Evolutionary conservation across 257 asterid genomes (phyloP), one percentile per base, ranked within the genome.

Genomic region (Nicotiana tabacum): DNA sequence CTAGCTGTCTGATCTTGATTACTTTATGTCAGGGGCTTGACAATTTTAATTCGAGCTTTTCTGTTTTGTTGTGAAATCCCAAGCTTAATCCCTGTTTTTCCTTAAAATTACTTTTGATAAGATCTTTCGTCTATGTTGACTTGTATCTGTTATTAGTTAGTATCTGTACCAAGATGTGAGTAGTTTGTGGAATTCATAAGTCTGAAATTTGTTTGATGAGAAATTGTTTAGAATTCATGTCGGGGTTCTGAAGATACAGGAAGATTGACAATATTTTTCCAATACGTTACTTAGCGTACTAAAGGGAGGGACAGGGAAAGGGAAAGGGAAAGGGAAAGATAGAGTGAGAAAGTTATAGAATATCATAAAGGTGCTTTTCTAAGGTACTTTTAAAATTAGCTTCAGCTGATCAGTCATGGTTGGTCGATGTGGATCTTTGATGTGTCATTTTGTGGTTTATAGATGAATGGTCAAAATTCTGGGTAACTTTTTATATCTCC

Each of bases 401-500:
- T 7, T 64, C 17, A 13, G 8, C 69, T 64, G 33, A 27, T 62
- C 29, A 62, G 67, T 62, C 35, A 62, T 62, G 17, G 60, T 46
- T 12, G 60, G 35, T 72, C 29, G 32, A 27, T 51, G 43, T 74
- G 24, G 80, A 51, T 74, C 39, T 74, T 74, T 46, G 80, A 48
- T 48, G 80, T 74, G 80, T 48, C 43, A 13, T 48, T 53, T 74
- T 74, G 62, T 48, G 80, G 62, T 74, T 60, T 74, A 74, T 74
- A 74, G 80, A 21, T 72, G 61, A 72, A 72, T 21, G 79, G 37
- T 72, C 37, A 72, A 72, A 53, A 72, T 72, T 72, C 15, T 72
- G 24, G 24, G 39, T 27, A 74, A 27, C 43, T 74, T 13, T 48
- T 48, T 74, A 74, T 48, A 27, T 48, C 10, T 65, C 2, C 80